These are phyloP conservation scores for Spergularia azorica DNA, from an alignment of 179 eudicot species.

Conservation along the genomic window DNA sequence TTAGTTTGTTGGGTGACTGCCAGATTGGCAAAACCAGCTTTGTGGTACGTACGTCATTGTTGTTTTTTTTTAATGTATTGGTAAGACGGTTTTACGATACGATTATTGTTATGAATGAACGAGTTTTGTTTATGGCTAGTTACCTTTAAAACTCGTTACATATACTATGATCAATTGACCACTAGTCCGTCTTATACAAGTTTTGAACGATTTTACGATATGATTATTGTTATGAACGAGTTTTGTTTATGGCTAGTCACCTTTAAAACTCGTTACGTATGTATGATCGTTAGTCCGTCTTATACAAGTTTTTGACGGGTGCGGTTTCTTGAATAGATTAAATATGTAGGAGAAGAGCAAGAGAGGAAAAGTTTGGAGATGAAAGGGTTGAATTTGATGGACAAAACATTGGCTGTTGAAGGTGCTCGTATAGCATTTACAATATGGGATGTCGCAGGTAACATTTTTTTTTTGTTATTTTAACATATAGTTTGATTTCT, in stretches of 20 bases:
- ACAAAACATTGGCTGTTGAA: conserved; percentile 55
- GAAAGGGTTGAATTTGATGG: conserved; percentile 84
- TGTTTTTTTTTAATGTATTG: not conserved
- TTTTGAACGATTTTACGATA: not conserved
- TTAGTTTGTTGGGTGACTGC: conserved; percentile 69
- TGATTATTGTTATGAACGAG: not conserved
- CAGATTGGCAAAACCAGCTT: conserved; percentile 83
- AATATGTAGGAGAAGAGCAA: conserved; percentile 88
- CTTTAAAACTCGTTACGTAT: too few relatives aligned
- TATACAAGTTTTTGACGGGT: not conserved
- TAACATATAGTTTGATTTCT: not conserved
- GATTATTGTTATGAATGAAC: not conserved
- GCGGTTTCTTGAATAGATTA: conserved; percentile 42
- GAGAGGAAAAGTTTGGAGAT: conserved; percentile 64
- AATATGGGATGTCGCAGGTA: conserved; percentile 97
- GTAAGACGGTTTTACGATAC: not conserved
- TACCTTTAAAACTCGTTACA: too few relatives aligned
- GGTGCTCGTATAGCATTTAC: conserved; percentile 86
- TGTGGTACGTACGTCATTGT: conserved; percentile 42
- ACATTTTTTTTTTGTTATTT: not conserved
- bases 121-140: too few relatives aligned
- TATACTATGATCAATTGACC: too few relatives aligned
- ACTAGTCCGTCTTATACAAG: not conserved
- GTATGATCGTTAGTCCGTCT: too few relatives aligned
- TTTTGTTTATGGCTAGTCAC: too few relatives aligned